Base-by-base conservation (phyloP, 1,284 basidiomycete genomes). In the Tausonia pullulans region DNA sequence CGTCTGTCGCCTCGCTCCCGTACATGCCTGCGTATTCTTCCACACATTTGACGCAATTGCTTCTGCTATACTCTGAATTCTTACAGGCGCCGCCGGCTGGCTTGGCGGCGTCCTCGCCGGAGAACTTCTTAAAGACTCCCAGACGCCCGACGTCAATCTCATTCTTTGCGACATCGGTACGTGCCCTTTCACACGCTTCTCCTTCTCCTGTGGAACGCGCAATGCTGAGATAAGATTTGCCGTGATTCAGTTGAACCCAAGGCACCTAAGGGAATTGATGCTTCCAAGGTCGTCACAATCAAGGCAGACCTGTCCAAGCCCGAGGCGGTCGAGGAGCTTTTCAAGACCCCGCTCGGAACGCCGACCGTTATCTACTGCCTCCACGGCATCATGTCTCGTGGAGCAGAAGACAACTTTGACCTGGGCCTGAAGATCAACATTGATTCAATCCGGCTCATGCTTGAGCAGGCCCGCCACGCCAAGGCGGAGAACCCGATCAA, bases 361-460 rank as follows among this genome's bases (percentile, higher is more conserved):
- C 74, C 74, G 4, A 72, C 73, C 64, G 72, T 73, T 13, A 69
- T 75, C 48, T 85, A 84, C 72, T 83, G 81, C 69, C 76, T 84
- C 64, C 83, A 84, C 69, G 83, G 83, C 8, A 82, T 83, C 71
- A 84, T 84, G 84, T 81, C 79, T 40, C 78, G 83, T 55, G 83
- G 83, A 4, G 79, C 80, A 6, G 83, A 85, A 71, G 83, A 83
- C 69, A 79, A 83, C 70, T 84, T 84, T 71, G 83, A 84, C 64
- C 71, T 83, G n/a, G 83, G 82, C 44, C 69, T 84, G 55, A 71
- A 81, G 79, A 81, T 84, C 64, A 86, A 86, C 72, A 70, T 84
- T 60, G 83, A 84, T 71, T 83, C 82, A 8, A 79, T 83, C 55
- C 79, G 82, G 46, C 70, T 74, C 4, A 73, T 84, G 64, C 77